These are phyloP conservation scores for Orbilia javanica DNA, from an alignment of 2,329 filamentous ascomycete species.

Conservation along the genomic window DNA sequence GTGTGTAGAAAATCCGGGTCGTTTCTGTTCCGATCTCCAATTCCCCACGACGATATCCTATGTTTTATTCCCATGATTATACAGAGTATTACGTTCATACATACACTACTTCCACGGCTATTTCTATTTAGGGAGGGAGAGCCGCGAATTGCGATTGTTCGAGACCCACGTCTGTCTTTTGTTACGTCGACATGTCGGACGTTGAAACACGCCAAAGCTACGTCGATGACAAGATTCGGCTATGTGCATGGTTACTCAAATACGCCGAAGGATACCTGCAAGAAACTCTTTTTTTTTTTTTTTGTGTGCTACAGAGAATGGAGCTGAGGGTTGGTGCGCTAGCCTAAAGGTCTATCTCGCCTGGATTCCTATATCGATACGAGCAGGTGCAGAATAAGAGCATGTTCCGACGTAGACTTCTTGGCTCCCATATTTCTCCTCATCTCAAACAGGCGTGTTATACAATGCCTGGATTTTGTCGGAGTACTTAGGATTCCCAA, in stretches of 20 bases:
- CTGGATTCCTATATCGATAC: slow-evolving; percentile 3
- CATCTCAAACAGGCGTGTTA: too few relatives aligned
- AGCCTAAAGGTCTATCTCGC: neutral
- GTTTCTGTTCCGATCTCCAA: neutral
- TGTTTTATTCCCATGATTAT: neutral
- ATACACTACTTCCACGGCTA: neutral
- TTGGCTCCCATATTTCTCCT: too few relatives aligned
- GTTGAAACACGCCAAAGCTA: slow-evolving; percentile 31
- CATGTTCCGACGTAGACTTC: too few relatives aligned
- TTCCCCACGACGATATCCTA: neutral
- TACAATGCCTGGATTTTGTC: too few relatives aligned
- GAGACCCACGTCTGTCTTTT: slow-evolving; percentile 13
- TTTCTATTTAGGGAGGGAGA: neutral
- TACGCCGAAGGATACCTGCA: neutral
- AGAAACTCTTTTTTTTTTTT: too few relatives aligned
- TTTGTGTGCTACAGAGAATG: neutral
- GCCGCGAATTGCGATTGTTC: slow-evolving; percentile 16
- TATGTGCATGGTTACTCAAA: slow-evolving; percentile 1
- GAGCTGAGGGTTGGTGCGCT: neutral
- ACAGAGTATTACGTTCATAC: too few relatives aligned
- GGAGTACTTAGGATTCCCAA: too few relatives aligned
- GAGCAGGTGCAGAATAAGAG: too few relatives aligned
- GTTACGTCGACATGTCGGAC: slow-evolving; percentile 52
- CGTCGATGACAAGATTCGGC: slow-evolving; percentile 6
- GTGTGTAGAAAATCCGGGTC: neutral